These are phyloP conservation scores for Monilinia fructigena DNA, from an alignment of 2,329 filamentous ascomycete genomes.

Conservation along the genomic window DNA sequence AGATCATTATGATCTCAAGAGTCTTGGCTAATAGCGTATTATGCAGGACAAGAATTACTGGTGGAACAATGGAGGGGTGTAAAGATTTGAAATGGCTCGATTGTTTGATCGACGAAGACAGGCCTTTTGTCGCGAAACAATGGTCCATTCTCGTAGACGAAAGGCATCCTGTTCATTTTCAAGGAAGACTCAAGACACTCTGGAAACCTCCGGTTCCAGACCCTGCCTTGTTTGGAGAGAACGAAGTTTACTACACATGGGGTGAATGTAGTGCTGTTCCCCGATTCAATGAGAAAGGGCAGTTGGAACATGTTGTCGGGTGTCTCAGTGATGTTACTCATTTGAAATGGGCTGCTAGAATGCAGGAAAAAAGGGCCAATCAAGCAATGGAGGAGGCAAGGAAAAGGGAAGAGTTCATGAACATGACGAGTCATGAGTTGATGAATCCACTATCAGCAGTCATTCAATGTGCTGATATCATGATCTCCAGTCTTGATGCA, in stretches of 20 bases:
- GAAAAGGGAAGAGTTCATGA: slow-evolving; percentile 77
- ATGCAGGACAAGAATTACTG: slow-evolving; percentile 4
- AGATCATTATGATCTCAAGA: background rate
- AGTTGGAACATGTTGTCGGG: slow-evolving; percentile 29
- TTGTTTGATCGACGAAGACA: background rate
- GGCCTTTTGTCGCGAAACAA: background rate
- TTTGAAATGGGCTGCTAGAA: slow-evolving; percentile 22
- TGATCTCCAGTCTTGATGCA: slow-evolving; percentile 68
- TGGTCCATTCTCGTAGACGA: background rate
- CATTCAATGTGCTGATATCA: slow-evolving; percentile 66
- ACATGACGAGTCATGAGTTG: slow-evolving; percentile 55
- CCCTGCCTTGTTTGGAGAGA: background rate
- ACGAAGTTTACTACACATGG: slow-evolving; percentile 10
- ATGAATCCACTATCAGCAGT: slow-evolving; percentile 5
- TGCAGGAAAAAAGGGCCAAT: slow-evolving; percentile 40
- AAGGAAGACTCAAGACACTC: slow-evolving; percentile 11
- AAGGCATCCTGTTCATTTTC: background rate
- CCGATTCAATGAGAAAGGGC: slow-evolving; percentile 24
- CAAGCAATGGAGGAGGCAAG: slow-evolving; percentile 58
- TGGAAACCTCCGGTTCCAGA: background rate
- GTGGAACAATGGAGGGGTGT: background rate
- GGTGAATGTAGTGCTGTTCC: background rate
- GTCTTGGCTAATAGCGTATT: background rate
- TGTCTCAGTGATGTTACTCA: slow-evolving; percentile 27
- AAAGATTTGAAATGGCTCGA: background rate